Conservation (phyloP, 2,329 filamentous ascomycete genomes). For the Plectosphaerella sp. region DNA sequence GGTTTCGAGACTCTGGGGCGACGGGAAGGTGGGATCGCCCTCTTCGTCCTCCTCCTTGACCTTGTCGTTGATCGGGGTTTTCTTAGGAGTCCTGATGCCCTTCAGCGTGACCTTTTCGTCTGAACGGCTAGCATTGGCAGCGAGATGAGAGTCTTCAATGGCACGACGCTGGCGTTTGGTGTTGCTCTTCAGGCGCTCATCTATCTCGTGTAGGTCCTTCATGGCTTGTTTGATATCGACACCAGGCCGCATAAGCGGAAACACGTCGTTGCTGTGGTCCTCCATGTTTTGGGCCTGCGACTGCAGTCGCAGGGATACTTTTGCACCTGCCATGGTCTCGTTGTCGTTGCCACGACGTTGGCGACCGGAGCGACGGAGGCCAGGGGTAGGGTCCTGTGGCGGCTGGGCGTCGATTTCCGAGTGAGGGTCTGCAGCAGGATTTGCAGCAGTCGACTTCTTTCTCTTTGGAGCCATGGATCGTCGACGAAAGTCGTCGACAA, state of each 20-base stretch:
- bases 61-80: neutral
- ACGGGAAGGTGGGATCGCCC: constrained; percentile 1
- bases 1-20: constrained; percentile 10
- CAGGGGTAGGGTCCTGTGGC: neutral
- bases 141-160: constrained; percentile 35
- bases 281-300: neutral
- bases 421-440: constrained; percentile 8
- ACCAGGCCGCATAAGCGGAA: constrained; percentile 6
- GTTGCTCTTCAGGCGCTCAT: constrained; percentile 35
- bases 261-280: neutral
- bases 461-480: constrained; percentile 33
- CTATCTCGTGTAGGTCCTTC: constrained; percentile 44
- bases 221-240: constrained; percentile 33
- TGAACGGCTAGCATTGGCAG: neutral
- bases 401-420: neutral
- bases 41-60: constrained; percentile 8
- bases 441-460: constrained; percentile 23
- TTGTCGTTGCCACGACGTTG: neutral
- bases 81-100: neutral
- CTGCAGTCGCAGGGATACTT: neutral
- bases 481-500: constrained; percentile 2
- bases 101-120: neutral
- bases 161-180: constrained; percentile 42
- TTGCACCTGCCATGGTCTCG: neutral
- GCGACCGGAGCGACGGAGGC: constrained; percentile 7